phyloP scores from a whole-genome alignment of 768 basidiomycete species.

The Artomyces pyxidatus region DNA sequence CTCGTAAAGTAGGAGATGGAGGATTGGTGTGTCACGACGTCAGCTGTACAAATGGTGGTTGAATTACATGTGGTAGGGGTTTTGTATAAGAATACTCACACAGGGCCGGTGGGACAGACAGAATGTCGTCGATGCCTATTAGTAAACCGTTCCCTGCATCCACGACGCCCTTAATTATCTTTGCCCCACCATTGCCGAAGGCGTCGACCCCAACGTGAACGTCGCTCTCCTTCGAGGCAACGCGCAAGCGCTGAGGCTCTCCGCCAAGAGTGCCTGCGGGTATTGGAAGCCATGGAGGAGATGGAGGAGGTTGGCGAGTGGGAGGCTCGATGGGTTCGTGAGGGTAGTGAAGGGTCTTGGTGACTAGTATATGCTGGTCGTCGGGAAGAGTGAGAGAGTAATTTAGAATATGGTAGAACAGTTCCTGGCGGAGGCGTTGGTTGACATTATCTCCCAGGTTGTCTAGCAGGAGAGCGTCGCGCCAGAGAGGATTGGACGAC shows the following conservation, averaged over 20 bases:
- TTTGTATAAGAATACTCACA: constrained; percentile 39
- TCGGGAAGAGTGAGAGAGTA: constrained; percentile 50
- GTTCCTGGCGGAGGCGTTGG: constrained; percentile 76
- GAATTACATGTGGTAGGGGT: constrained; percentile 4
- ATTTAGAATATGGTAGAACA: constrained; percentile 93
- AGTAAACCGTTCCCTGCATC: constrained; percentile 72
- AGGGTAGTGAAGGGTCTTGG: constrained; percentile 70
- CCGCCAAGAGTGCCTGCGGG: constrained; percentile 77
- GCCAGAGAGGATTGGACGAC: constrained; percentile 25
- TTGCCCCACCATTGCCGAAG: constrained; percentile 66
- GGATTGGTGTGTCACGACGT: constrained; percentile 48
- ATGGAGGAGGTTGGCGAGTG: constrained; percentile 59
- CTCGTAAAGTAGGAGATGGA: constrained; percentile 67
- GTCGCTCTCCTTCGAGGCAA: constrained; percentile 41
- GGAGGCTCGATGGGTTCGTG: constrained; percentile 48
- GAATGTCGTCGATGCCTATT: constrained; percentile 64
- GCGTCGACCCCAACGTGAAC: constrained; percentile 66
- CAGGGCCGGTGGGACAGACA: constrained; percentile 67
- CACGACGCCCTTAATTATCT: constrained; percentile 48
- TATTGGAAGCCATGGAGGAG: constrained; percentile 79
- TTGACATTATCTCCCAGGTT: constrained; percentile 69
- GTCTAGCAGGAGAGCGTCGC: constrained; percentile 30
- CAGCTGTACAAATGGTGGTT: constrained; percentile 32
- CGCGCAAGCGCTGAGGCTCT: constrained; percentile 73
- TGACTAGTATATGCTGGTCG: constrained; percentile 30